A percentile compares a stretch with the other conserved stretches of the same genome.
phyloP scores from a whole-genome alignment of 192 early-diverging fungal species.

The Jimgerdemannia flammicorona region DNA sequence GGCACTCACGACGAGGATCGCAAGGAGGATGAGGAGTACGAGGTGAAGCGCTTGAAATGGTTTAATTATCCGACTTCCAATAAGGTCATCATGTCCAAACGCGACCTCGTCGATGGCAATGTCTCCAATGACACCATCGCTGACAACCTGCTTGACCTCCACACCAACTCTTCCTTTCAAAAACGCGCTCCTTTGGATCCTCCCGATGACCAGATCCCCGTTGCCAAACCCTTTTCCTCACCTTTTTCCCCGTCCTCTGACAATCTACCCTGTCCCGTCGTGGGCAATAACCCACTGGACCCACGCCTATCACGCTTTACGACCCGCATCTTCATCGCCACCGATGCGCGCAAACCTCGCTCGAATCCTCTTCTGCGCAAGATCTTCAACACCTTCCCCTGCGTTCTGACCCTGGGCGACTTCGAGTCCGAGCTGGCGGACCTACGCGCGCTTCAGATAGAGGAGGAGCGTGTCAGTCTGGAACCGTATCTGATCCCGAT shows the following conservation, averaged over 20 bases:
- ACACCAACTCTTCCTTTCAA: background rate
- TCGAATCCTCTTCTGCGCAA: constrained; percentile 42
- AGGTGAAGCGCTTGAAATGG: constrained; percentile 22
- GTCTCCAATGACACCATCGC: background rate
- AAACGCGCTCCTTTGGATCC: background rate
- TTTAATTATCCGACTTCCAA: background rate
- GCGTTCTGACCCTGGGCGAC: constrained; percentile 44
- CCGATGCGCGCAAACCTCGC: constrained; percentile 42
- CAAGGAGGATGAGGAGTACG: constrained; percentile 27
- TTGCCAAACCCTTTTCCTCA: background rate
- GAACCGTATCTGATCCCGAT: constrained; percentile 48
- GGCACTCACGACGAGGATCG: constrained; percentile 28
- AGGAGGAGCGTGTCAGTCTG: constrained; percentile 40
- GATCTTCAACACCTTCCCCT: constrained; percentile 44
- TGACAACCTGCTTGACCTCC: background rate
- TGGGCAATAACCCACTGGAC: background rate
- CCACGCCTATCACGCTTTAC: constrained; percentile 5
- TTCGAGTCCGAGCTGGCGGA: constrained; percentile 35
- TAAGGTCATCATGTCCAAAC: background rate
- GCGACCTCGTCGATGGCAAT: background rate
- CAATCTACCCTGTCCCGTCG: background rate
- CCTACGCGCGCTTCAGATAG: constrained; percentile 18
- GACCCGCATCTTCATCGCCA: constrained; percentile 49
- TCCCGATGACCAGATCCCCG: background rate
- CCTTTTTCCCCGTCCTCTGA: background rate